Evolutionary conservation across 2,329 filamentous ascomycete genomes (phyloP), one percentile per base, ranked within the genome.

Genomic region (Aspergillus fructus): DNA sequence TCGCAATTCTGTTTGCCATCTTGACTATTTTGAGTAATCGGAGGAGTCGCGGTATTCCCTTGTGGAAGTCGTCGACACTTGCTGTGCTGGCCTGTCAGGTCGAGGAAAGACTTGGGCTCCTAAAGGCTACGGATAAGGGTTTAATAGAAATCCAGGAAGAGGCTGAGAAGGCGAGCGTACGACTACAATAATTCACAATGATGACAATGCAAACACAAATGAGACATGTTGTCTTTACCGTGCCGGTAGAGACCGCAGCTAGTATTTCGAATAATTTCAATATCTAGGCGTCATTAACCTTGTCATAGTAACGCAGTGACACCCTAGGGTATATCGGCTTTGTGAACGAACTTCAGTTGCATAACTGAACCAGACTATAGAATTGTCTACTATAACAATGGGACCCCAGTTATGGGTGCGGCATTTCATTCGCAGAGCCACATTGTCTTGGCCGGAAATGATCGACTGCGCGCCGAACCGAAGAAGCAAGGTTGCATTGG

Each of bases 41-140:
- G 13, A 45, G 21, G 30, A 59, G 59, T n/a, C 56, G 59, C 24
- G 34, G 37, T 24, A 53, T 62, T 48, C 59, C 59, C 1, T 21
- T 62, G 19, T 63, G 59, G 61, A 63, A 63, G 24, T 62, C 59
- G 7, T 63, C 61, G 12, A 46, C 55, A 49, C 61, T 63, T 39
- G 61, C 61, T n/a, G 53, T 63, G 45, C 37, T 63, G 24, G 57
- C 55, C 34, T 62, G 59, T 34, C 49, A 39, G 40, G 34, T 56
- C 19, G 55, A 62, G 49, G 55, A 58, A 42, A 50, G 30, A 23
- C 45, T 53, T 42, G 58, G 51, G 43, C 34, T 62, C 2, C 49
- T 62, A 23, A 40, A 50, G 21, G 27, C 51, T 39, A 50, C 55
- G 17, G 55, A 33, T 27, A 59, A 53, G 39, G 55, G 58, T 41